Evolutionary conservation across 192 early-diverging fungal species (phyloP), one percentile per base, ranked within the genome.

Genomic region (Linnemannia schmuckeri): DNA sequence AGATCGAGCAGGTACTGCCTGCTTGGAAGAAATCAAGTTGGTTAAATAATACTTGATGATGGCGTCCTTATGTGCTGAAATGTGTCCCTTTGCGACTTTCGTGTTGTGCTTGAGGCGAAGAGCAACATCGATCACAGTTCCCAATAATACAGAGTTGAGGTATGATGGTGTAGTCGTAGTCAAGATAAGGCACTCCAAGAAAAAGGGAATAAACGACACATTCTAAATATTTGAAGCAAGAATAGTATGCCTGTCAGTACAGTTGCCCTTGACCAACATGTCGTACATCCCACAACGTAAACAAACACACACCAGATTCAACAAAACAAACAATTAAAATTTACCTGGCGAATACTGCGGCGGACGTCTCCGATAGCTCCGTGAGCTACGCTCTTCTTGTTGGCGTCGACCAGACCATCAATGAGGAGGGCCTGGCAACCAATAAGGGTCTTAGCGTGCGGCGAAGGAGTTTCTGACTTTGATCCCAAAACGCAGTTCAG

Each of bases 31-130:
- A 47, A 89, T 81, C 24, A 95, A 75, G 49, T 87, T 89, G 72
- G 91, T 91, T 49, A 94, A 73, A 76, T 91, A 94, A 74, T 89
- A 95, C 68, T 93, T 90, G n/a, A 89, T 87, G 52, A 94, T 89
- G 4, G 89, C 81, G 10, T 89, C 83, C 78, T 91, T 92, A 42
- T 69, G 75, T 70, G 81, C 70, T 15, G 85, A 87, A 37, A 94
- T 82, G 30, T 82, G 73, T 13, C 41, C 75, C 77, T 78, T 73
- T 69, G 88, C 89, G 63, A 35, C 74, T 42, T 85, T 75, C 17
- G 78, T 63, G 8, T 79, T 85, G 17, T 89, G 49, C 77, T 89
- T 89, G 49, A 94, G 74, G 33, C 89, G 92, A 76, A 92, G 77
- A 35, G 93, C 90, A 6, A 88, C 79, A 72, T 93, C 93, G 41